phyloP scores from a whole-genome alignment of 1,139 yeast genomes.

The Blastobotrys illinoisensis region DNA sequence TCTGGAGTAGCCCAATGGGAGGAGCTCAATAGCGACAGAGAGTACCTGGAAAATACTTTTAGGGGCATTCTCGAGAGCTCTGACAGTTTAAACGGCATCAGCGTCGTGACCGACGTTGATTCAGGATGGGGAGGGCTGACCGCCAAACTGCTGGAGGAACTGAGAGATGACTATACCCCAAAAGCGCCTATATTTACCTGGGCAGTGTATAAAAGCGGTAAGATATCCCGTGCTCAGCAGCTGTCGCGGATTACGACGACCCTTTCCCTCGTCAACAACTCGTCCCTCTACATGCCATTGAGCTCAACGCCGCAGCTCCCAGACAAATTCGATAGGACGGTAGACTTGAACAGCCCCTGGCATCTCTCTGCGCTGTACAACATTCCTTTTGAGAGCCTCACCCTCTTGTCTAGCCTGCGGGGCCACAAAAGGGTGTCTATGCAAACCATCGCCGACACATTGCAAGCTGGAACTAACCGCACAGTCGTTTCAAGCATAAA shows the following conservation, averaged over 20 bases:
- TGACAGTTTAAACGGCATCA: conserved; percentile 68
- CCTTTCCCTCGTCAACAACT: conserved; percentile 40
- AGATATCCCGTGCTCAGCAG: conserved; percentile 19
- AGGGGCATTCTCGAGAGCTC: conserved; percentile 68
- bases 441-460: conserved; percentile 20
- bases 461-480: conserved; percentile 23
- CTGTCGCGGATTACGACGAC: conserved; percentile 46
- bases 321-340: conserved; percentile 5
- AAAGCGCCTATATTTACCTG: conserved; percentile 56
- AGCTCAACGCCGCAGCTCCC: conserved; percentile 22
- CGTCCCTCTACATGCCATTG: conserved; percentile 52
- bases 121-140: conserved; percentile 84
- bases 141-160: conserved; percentile 42
- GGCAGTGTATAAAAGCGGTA: conserved; percentile 38
- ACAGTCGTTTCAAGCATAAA: conserved; percentile 20
- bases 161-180: conserved; percentile 69
- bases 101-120: conserved; percentile 61
- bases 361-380: conserved; percentile 25
- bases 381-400: conserved; percentile 28
- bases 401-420: conserved; percentile 27
- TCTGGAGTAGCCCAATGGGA: conserved; percentile 49
- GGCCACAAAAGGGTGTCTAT: conserved; percentile 22
- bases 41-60: conserved; percentile 54
- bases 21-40: conserved; percentile 33
- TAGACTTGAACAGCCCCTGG: conserved; percentile 25